Base-by-base conservation (phyloP, 441 rosid species). In the Adansonia rubrostipa region DNA sequence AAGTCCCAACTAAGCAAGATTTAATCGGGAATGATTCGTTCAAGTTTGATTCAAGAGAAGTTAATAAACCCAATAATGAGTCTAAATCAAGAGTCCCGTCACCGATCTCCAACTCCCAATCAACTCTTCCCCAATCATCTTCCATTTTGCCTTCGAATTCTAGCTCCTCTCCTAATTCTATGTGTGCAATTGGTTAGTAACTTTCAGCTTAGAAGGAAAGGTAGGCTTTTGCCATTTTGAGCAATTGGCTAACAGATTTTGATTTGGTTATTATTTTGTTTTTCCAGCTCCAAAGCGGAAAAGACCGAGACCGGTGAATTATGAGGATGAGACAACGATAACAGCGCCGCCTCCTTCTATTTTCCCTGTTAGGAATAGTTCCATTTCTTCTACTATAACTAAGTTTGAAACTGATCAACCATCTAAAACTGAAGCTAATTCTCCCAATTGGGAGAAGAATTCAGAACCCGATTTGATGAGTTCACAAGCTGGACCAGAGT, bases 231-330 rank as follows among this genome's bases (percentile, higher is more conserved):
- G n/a, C 62, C 47, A 13, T 60, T 75, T 73, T 77, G 56, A 69
- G 74, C 36, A 28, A 28, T 28, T 28, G 36, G 36, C 36, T 28
- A 28, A 28, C 36, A 42, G 68, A 24, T 48, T 69, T 51, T 77
- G 48, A 14, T 74, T 58, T 78, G 70, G 71, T 40, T 20, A 60
- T 64, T 47, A 15, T 22, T 17, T 28, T 33, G 54, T 77, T 79
- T 9, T 45, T 84, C 67, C 89, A 96, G 99, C 93, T 47, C 99
- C 99, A 0, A 96, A 91, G 88, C 86, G 99, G 85, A 96, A 93
- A 84, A 92, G 88, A 79, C 99, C 99, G 1, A 83, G 98, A 67
- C 93, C 90, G 2, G 83, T 92, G 3, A 96, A 88, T 86, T 88
- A 88, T 45, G 98, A 94, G 20, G 98, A 94, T 5, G 98, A 94